Percentiles rank a stretch among this genome's conserved stretches.
Conservation (phyloP, 441 rosid genomes). For the Corymbia calophylla region DNA sequence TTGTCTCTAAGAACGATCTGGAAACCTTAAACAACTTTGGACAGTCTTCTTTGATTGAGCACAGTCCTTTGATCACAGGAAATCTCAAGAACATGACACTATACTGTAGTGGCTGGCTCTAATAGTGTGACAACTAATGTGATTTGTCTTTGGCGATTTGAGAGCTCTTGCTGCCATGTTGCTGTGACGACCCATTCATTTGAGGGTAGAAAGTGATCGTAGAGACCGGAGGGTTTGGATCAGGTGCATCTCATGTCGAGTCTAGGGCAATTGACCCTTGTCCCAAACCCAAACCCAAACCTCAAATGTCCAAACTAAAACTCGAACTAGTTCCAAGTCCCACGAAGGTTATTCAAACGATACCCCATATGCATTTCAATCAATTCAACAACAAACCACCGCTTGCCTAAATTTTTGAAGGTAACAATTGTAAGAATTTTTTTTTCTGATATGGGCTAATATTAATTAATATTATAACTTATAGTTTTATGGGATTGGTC, state of each 20-base stretch:
- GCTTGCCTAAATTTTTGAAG: too few relatives aligned
- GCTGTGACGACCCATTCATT: neutral
- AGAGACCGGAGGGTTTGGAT: neutral
- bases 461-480: too few relatives aligned
- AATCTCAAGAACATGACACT: neutral
- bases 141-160: neutral
- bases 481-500: too few relatives aligned
- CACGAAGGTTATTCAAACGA: neutral
- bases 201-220: neutral
- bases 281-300: neutral
- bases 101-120: neutral
- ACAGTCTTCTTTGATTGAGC: neutral
- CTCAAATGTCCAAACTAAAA: neutral
- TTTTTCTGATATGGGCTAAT: too few relatives aligned
- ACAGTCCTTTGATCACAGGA: too few relatives aligned
- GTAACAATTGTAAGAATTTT: too few relatives aligned
- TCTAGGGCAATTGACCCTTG: neutral
- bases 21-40: neutral
- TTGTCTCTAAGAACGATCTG: neutral
- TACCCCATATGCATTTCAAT: neutral
- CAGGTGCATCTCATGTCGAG: neutral
- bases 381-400: neutral
- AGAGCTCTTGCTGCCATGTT: neutral
- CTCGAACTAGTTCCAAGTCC: neutral
- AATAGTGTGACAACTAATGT: neutral